Evolutionary conservation across 2,329 filamentous ascomycete species (phyloP), one percentile per base, ranked within the genome.

Genomic region (Drechslerella coelobrocha): DNA sequence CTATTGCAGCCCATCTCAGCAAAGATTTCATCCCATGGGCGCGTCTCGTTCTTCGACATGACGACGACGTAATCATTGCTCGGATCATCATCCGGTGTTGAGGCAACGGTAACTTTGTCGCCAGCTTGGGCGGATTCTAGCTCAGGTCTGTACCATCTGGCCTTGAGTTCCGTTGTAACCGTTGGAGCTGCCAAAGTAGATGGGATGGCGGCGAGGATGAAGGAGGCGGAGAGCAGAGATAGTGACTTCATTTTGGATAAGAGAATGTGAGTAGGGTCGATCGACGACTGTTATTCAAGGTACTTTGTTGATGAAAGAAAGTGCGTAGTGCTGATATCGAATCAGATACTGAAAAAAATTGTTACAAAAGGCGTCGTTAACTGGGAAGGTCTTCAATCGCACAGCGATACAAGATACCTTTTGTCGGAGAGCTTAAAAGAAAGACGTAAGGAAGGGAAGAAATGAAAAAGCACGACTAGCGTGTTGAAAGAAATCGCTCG

Each of bases 11-110:
- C 71, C 74, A 75, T 75, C 54, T 75, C 75, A 9, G 45, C 47
- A 8, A 76, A 61, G 45, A 76, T 61, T 7, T 73, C 54, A 10
- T 74, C 62, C 39, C 75, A 73, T 3, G 61, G 63, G 24, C 74
- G 62, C 2, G 62, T 72, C 39, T 76, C 74, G 2, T 69, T 57
- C 19, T 74, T 66, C 34, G 74, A 62, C 39, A 75, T 45, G 21
- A 76, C 54, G 14, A 74, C 73, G 39, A 73, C 66, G 57, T 74
- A 76, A n/a, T 72, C 69, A 27, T 73, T 71, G 6, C 23, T 39
- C 5, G 65, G 45, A 19, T 63, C 66, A 9, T 52, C 52, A 24
- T 34, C 53, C 24, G 59, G 47, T 26, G 59, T 37, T 59, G 27
- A 31, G 6, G 29, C 6, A 7, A 50, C 37, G n/a, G 27, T 51